Base-by-base conservation (phyloP, 441 rosid genomes). In the Viola pubescens region DNA sequence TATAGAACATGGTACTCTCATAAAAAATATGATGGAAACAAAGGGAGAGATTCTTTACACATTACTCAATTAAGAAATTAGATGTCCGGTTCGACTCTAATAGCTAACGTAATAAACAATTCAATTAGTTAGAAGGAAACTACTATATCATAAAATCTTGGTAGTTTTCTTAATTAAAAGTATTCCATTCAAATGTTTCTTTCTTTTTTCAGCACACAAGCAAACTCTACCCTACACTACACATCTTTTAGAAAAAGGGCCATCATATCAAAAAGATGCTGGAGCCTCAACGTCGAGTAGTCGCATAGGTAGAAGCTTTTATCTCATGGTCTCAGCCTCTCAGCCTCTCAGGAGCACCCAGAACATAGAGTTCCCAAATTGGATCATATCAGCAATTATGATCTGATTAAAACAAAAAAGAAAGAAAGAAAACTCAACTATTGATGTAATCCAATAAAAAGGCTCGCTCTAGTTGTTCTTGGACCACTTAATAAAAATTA, bases 201-300 rank as follows among this genome's bases (percentile, higher is more conserved):
- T 4, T 4, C 2, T 13, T 42, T 42, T 1, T 6, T 44, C 40
- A 42, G 37, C 11, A 16, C 19, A 16, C 19, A 16, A 16, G 19
- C 19, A 16, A 16, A 16, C 19, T 16, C 19, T 16, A 7, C 1
- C 7, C 39, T 37, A 6, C 19, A 34, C 51, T 41, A 37, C 44
- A 19, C 13, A 9, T 40, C 43, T 54, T 19, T 37, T 48, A 37
- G 49, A 10, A 37, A 62, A 73, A 7, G 53, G n/a, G 16, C 2
- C 34, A 39, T 7, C 41, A 4, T 42, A 16, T 12, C 5, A 10
- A 47, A 51, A 44, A 16, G 7, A 49, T 6, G 46, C 41, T 26
- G 12, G 59, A 73, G 61, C 48, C 63, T 75, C 90, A 71, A 48
- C 64, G 78, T 75, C 90, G 87, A 73, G 90, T 65, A 77, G 82